A percentile compares a stretch with the other conserved stretches of the same genome.
These are phyloP conservation scores for Aspergillus sp. DNA, from an alignment of 2,329 filamentous ascomycete species.

Conservation along the genomic window DNA sequence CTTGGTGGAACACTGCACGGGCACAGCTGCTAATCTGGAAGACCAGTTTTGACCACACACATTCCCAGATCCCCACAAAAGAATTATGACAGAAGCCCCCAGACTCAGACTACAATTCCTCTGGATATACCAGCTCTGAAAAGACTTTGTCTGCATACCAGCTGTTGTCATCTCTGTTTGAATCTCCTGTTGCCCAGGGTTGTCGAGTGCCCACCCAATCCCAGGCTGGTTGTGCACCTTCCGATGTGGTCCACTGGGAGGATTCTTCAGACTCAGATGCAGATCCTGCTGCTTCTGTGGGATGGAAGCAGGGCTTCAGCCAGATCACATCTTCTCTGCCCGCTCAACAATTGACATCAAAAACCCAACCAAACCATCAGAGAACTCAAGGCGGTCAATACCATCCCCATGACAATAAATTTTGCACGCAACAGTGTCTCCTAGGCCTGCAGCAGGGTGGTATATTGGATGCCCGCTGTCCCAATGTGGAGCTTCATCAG, in stretches of 20 bases:
- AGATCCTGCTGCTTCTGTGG: not conserved
- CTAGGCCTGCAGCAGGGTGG: conserved; percentile 16
- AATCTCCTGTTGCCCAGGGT: not conserved
- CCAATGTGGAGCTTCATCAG: conserved; percentile 16
- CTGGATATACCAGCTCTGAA: not conserved
- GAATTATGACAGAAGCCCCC: conserved; percentile 11
- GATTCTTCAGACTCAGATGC: not conserved
- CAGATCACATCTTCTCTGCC: not conserved
- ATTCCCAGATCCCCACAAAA: conserved; percentile 12
- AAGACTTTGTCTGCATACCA: not conserved
- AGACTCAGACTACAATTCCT: conserved; percentile 4
- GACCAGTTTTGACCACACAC: conserved; percentile 12
- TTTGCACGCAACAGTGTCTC: conserved; percentile 20
- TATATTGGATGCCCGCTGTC: conserved; percentile 15
- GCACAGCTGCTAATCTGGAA: conserved; percentile 13
- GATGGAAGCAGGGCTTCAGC: not conserved
- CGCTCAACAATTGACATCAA: not conserved
- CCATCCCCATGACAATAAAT: conserved; percentile 3
- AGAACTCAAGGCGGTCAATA: not conserved
- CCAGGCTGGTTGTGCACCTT: not conserved
- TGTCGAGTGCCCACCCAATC: not conserved
- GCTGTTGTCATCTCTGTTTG: not conserved
- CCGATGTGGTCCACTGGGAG: not conserved
- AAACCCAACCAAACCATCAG: not conserved
- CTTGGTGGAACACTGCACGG: conserved; percentile 15